A percentile compares a stretch with the other conserved stretches of the same genome.
Conservation (phyloP, 163 green algal genomes). For the Chlorella variabilis region DNA sequence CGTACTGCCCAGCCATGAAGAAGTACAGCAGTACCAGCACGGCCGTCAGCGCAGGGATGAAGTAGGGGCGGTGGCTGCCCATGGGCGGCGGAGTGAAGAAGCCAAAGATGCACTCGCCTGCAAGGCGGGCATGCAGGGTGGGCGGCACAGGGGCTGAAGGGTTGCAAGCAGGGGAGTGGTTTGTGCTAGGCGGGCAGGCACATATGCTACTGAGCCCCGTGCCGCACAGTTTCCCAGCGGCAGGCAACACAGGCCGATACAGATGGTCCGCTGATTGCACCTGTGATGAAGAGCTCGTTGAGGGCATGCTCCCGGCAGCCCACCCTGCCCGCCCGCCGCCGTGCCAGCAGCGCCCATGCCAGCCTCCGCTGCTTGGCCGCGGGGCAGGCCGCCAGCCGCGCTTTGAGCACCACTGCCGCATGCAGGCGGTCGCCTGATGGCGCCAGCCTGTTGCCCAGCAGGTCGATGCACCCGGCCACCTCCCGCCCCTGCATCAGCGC, state of each 20-base stretch:
- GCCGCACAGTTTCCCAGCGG: too few species aligned
- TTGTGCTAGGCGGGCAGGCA: too few species aligned
- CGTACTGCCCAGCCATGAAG: slow-evolving; percentile 42
- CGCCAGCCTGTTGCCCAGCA: slow-evolving; percentile 26
- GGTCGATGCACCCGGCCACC: background rate
- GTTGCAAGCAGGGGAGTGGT: too few species aligned
- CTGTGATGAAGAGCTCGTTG: slow-evolving; percentile 34
- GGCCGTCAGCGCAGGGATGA: background rate
- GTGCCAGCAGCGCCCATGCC: slow-evolving; percentile 23
- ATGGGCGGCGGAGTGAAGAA: slow-evolving; percentile 21
- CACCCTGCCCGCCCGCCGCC: background rate
- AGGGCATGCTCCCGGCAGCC: background rate
- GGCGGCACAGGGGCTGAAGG: background rate
- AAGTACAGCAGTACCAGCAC: slow-evolving; percentile 28
- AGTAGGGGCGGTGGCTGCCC: slow-evolving; percentile 33
- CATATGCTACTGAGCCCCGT: too few species aligned
- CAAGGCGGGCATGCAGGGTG: background rate
- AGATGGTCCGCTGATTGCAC: too few species aligned
- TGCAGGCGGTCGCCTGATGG: slow-evolving; percentile 16
- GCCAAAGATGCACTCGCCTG: slow-evolving; percentile 36
- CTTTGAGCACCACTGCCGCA: background rate
- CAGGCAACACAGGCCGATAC: too few species aligned
- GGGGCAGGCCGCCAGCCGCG: background rate
- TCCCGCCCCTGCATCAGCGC: slow-evolving; percentile 7
- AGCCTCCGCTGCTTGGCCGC: background rate